Conservation (phyloP, 495 filamentous ascomycete species). For the Filosporella fistucella region DNA sequence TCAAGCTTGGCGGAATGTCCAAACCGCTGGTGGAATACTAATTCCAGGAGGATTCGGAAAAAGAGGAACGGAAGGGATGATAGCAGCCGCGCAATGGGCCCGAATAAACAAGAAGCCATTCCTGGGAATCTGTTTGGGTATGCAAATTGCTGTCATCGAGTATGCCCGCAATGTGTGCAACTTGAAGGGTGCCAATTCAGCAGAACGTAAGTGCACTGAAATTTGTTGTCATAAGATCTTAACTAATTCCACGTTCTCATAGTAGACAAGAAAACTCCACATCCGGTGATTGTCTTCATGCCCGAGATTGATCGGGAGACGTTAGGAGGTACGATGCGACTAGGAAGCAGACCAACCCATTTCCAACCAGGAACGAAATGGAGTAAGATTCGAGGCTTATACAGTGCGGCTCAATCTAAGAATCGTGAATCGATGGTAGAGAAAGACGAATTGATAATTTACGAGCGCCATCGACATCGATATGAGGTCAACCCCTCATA, state of each 20-base stretch:
- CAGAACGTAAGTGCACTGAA: slow-evolving; percentile 63
- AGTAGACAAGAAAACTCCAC: slow-evolving; percentile 43
- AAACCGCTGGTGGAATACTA: slow-evolving; percentile 58
- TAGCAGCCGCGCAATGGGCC: slow-evolving; percentile 76
- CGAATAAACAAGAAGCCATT: slow-evolving; percentile 76
- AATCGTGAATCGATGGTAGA: too few relatives aligned
- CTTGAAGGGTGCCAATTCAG: slow-evolving; percentile 55
- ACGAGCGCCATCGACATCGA: slow-evolving; percentile 71
- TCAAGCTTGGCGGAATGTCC: slow-evolving; percentile 81
- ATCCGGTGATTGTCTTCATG: slow-evolving; percentile 56
- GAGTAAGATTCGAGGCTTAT: slow-evolving; percentile 72
- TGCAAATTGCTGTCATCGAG: slow-evolving; percentile 96
- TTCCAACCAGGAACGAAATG: slow-evolving; percentile 81
- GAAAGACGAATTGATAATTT: slow-evolving; percentile 56
- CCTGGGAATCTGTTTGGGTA: slow-evolving; percentile 89
- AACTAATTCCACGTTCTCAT: too few relatives aligned
- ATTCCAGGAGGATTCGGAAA: slow-evolving; percentile 82
- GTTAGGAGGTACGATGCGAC: slow-evolving; percentile 89
- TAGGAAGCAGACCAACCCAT: slow-evolving; percentile 64
- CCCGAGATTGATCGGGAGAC: slow-evolving; percentile 72
- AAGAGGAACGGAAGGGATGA: slow-evolving; percentile 85
- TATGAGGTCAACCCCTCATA: slow-evolving; percentile 73
- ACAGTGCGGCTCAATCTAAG: too few relatives aligned
- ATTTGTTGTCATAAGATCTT: too few relatives aligned
- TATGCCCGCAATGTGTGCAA: slow-evolving; percentile 67